Percentiles rank a stretch among this genome's conserved stretches.
Conservation (phyloP, 2,329 filamentous ascomycete species). For the Stemphylium beticola region DNA sequence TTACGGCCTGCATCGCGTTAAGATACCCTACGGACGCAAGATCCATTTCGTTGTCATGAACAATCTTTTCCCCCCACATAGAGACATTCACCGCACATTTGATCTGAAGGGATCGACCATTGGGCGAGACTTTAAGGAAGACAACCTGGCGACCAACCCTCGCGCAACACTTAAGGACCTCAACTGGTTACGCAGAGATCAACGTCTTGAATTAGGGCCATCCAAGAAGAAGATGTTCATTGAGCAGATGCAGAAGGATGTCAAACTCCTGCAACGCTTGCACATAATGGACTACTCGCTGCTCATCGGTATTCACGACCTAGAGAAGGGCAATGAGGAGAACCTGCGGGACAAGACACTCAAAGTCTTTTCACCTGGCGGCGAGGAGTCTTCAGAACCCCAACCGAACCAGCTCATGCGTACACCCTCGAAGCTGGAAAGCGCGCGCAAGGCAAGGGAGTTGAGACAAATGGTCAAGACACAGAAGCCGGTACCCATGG, state of each 20-base stretch:
- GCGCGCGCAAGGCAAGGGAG: conserved; percentile 86
- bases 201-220: conserved; percentile 86
- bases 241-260: conserved; percentile 86
- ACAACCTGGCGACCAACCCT: conserved; percentile 85
- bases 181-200: conserved; percentile 89
- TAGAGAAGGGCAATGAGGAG: conserved; percentile 90
- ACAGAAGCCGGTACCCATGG: conserved; percentile 92
- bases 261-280: conserved; percentile 81
- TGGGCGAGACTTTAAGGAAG: conserved; percentile 88
- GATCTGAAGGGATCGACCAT: conserved; percentile 97
- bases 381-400: conserved; percentile 59
- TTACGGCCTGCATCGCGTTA: conserved; percentile 95
- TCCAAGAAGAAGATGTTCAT: conserved; percentile 88
- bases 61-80: conserved; percentile 95
- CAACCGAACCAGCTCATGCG: conserved; percentile 75
- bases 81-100: conserved; percentile 96
- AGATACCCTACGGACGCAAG: conserved; percentile 97
- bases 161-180: conserved; percentile 93
- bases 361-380: conserved; percentile 90
- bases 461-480: conserved; percentile 89
- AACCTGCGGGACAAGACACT: conserved; percentile 89
- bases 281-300: conserved; percentile 99
- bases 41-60: conserved; percentile 99
- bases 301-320: conserved; percentile 90
- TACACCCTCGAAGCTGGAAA: conserved; percentile 93